Evolutionary conservation across 305 asterid species (phyloP).

Genomic region (Fraxinus paxiana): DNA sequence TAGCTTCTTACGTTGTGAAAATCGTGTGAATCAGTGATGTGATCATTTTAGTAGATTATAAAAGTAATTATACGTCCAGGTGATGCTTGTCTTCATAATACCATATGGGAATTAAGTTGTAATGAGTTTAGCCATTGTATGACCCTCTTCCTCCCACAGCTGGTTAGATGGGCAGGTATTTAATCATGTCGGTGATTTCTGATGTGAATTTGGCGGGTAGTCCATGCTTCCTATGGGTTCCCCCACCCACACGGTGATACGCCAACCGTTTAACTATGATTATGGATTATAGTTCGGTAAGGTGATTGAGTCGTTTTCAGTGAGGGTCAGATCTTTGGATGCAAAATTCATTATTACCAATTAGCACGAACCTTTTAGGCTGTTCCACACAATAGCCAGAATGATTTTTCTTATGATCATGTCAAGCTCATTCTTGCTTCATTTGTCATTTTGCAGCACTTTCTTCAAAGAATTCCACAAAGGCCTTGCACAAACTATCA

Average conservation of each 20-base stretch:
- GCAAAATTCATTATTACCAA: conserved; percentile 16
- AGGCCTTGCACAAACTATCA: conserved; percentile 68
- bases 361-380: conserved; percentile 11
- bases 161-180: not conserved
- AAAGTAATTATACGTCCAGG: not conserved
- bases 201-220: not conserved
- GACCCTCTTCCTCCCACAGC: conserved; percentile 9
- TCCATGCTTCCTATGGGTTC: not conserved
- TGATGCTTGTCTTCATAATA: not conserved
- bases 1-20: not conserved
- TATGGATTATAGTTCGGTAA: not conserved
- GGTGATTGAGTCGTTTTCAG: not conserved
- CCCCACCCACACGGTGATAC: not conserved
- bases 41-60: not conserved
- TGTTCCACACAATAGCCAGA: conserved; percentile 7
- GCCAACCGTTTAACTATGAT: not conserved
- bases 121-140: not conserved
- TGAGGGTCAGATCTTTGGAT: conserved; percentile 5
- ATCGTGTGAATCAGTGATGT: conserved; percentile 3
- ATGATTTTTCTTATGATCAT: conserved; percentile 1
- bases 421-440: conserved; percentile 10
- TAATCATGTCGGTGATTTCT: conserved; percentile 6
- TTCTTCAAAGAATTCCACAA: conserved; percentile 77
- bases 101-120: not conserved
- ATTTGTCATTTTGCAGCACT: conserved; percentile 58